Conservation (phyloP, 805 yeast genomes). For the Monosporozyma servazzii region DNA sequence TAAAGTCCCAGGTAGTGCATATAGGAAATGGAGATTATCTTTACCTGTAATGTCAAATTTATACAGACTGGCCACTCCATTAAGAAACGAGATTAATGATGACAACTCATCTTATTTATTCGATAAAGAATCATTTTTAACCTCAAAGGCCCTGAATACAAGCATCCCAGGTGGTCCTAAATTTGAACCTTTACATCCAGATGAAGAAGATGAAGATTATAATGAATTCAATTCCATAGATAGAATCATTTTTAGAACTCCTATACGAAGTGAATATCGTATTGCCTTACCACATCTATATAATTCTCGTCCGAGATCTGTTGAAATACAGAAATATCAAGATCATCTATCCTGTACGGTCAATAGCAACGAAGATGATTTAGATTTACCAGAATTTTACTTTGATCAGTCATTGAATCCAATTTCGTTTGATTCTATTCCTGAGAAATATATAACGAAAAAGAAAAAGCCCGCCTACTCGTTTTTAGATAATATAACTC, state of each 20-base stretch:
- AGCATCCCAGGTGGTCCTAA: slow-evolving; percentile 95
- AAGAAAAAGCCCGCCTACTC: slow-evolving; percentile 32
- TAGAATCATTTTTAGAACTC: slow-evolving; percentile 70
- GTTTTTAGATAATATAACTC: slow-evolving; percentile 37
- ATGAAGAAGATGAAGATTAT: slow-evolving; percentile 63
- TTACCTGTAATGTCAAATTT: slow-evolving; percentile 55
- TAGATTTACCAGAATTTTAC: slow-evolving; percentile 45
- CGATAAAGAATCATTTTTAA: slow-evolving; percentile 69
- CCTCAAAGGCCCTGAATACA: slow-evolving; percentile 82
- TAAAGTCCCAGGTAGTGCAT: slow-evolving; percentile 67
- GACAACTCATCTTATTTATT: slow-evolving; percentile 61
- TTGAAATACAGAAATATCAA: slow-evolving; percentile 53
- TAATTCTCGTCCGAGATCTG: slow-evolving; percentile 65
- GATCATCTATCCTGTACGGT: slow-evolving; percentile 48
- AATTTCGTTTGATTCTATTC: slow-evolving; percentile 30
- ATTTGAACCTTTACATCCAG: slow-evolving; percentile 77
- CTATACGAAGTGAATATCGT: slow-evolving; percentile 71
- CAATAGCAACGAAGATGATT: slow-evolving; percentile 34
- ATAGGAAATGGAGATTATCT: slow-evolving; percentile 60
- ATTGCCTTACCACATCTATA: slow-evolving; percentile 82
- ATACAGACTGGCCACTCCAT: slow-evolving; percentile 60
- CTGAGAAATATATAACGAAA: slow-evolving; percentile 9
- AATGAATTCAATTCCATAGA: slow-evolving; percentile 88
- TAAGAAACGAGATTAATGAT: slow-evolving; percentile 49
- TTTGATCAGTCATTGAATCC: slow-evolving; percentile 51